Evolutionary conservation across 2,329 filamentous ascomycete species (phyloP).

Genomic region (Calonectria crousiana): DNA sequence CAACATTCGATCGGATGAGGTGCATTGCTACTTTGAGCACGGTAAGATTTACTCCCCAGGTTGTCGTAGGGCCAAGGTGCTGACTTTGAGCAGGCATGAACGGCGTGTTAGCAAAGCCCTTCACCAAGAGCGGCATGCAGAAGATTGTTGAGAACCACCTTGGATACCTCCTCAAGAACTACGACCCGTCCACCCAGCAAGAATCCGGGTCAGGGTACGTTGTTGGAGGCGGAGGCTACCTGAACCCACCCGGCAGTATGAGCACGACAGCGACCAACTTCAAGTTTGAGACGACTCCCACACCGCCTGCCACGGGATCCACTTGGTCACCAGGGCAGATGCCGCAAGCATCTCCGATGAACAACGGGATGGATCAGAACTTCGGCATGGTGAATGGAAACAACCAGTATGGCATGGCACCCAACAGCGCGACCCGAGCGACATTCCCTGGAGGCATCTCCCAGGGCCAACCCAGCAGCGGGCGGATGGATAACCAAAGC

Average conservation of each 20-base stretch:
- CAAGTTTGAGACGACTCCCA: constrained; percentile 69
- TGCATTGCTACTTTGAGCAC: constrained; percentile 96
- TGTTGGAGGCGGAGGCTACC: constrained; percentile 49
- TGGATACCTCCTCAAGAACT: constrained; percentile 79
- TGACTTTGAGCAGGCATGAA: constrained; percentile 82
- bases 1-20: constrained; percentile 96
- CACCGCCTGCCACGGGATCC: constrained; percentile 62
- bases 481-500: constrained; percentile 56
- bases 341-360: constrained; percentile 61
- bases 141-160: constrained; percentile 91
- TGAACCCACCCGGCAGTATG: constrained; percentile 48
- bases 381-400: constrained; percentile 61
- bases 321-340: constrained; percentile 66
- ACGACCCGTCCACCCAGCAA: constrained; percentile 61
- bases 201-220: constrained; percentile 51
- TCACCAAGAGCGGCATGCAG: constrained; percentile 88
- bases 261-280: constrained; percentile 42
- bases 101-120: constrained; percentile 95
- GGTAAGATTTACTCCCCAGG: constrained; percentile 67
- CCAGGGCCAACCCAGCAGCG: constrained; percentile 33
- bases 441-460: constrained; percentile 42
- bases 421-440: constrained; percentile 45
- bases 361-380: constrained; percentile 56
- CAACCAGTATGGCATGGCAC: constrained; percentile 52
- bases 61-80: constrained; percentile 29